These are phyloP conservation scores for Elsinoe necatrix DNA, from an alignment of 2,329 filamentous ascomycete genomes.

Conservation along the genomic window DNA sequence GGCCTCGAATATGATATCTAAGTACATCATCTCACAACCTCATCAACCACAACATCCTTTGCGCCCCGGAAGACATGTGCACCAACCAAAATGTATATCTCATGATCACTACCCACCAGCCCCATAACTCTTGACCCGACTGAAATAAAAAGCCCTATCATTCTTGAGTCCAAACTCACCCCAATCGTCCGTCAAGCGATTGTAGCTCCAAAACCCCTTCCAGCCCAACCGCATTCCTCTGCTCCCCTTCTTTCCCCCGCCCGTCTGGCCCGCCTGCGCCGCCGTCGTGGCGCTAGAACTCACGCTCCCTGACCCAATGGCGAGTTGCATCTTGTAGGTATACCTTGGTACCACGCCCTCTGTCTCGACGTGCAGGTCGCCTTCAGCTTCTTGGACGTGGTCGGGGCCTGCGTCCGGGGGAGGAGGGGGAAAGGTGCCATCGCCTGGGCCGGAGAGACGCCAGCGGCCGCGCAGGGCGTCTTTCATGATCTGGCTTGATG, in stretches of 20 bases:
- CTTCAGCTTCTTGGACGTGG: conserved; percentile 42
- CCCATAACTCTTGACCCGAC: conserved; percentile 49
- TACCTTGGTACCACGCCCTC: conserved; percentile 75
- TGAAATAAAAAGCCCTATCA: conserved; percentile 54
- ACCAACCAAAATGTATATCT: no score
- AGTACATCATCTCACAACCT: no score
- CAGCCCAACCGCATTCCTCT: conserved; percentile 82
- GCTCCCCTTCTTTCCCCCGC: conserved; percentile 43
- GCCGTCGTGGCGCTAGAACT: neutral
- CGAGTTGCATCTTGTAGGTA: conserved; percentile 72
- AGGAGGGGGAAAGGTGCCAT: conserved; percentile 16
- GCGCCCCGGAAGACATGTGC: no score
- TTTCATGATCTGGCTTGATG: conserved; percentile 53
- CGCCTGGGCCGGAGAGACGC: conserved; percentile 49
- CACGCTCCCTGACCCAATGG: conserved; percentile 45
- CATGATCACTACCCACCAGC: conserved; percentile 12
- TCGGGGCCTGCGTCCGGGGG: conserved; percentile 23
- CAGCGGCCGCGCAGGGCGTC: conserved; percentile 59
- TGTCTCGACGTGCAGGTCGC: conserved; percentile 74
- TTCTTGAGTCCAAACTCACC: conserved; percentile 64
- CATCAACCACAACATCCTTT: no score
- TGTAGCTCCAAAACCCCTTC: conserved; percentile 88
- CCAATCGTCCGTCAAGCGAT: conserved; percentile 83
- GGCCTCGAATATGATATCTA: no score
- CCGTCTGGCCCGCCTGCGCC: neutral